Evolutionary conservation across 192 early-diverging fungal species (phyloP).

Genomic region (Backusella tuberculispora): DNA sequence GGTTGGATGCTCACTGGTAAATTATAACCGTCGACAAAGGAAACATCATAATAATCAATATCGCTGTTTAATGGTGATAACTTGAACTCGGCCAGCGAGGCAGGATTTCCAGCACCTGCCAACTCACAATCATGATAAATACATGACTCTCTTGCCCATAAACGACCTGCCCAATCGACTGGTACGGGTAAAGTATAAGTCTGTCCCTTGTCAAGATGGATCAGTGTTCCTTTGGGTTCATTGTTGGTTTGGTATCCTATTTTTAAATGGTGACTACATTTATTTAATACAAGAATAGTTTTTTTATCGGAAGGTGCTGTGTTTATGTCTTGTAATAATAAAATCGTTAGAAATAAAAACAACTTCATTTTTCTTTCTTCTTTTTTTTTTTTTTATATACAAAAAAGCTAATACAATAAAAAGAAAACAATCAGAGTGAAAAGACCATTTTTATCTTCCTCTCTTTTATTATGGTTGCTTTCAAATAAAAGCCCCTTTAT

Average conservation of each 20-base stretch:
- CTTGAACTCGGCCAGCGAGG: conserved; percentile 38
- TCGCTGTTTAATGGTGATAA: background rate
- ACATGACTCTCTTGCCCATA: conserved; percentile 29
- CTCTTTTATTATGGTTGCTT: background rate
- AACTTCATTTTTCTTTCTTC: background rate
- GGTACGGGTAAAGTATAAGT: background rate
- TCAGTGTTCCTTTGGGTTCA: background rate
- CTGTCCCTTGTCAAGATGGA: background rate
- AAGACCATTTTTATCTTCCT: background rate
- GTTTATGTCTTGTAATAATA: background rate
- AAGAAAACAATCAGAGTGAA: too few species aligned
- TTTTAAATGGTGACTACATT: conserved; percentile 13
- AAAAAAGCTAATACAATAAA: background rate
- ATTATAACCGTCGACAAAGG: conserved; percentile 42
- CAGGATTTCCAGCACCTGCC: conserved; percentile 28
- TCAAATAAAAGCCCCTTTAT: conserved; percentile 1
- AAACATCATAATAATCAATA: conserved; percentile 41
- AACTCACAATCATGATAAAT: background rate
- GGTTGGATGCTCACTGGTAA: conserved; percentile 34
- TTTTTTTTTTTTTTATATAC: background rate
- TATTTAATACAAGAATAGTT: conserved; percentile 14
- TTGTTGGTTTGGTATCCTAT: conserved; percentile 15
- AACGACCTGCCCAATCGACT: conserved; percentile 15
- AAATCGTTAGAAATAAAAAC: background rate
- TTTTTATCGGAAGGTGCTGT: background rate